phyloP scores from a whole-genome alignment of 1,284 basidiomycete genomes.

The Anthracocystis walkeri region DNA sequence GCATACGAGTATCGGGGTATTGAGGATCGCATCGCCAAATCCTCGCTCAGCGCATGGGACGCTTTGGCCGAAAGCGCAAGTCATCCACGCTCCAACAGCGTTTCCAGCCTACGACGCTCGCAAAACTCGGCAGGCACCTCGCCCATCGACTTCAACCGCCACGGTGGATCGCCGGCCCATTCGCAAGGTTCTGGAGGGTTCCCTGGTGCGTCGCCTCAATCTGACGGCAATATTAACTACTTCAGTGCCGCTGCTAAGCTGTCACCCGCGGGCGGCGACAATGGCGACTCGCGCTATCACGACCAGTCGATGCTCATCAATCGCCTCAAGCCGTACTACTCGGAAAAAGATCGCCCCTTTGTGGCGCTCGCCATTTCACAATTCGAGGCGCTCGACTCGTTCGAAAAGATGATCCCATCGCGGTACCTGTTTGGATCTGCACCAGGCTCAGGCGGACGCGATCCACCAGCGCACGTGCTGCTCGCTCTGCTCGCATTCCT shows the following conservation, averaged over 20 bases:
- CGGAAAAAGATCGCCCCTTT: conserved; percentile 53
- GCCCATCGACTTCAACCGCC: conserved; percentile 37
- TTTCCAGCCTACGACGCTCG: conserved; percentile 37
- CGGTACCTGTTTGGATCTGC: conserved; percentile 54
- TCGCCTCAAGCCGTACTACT: conserved; percentile 49
- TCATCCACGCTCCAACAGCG: conserved; percentile 43
- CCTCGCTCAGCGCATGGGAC: conserved; percentile 43
- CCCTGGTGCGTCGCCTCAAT: conserved; percentile 32
- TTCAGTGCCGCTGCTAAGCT: conserved; percentile 35
- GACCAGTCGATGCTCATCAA: conserved; percentile 56
- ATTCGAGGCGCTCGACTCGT: conserved; percentile 56
- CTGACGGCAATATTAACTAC: conserved; percentile 36
- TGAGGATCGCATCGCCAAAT: conserved; percentile 31
- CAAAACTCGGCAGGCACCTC: conserved; percentile 44
- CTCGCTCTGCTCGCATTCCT: conserved; percentile 57
- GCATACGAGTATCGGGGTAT: conserved; percentile 19
- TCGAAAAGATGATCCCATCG: conserved; percentile 57
- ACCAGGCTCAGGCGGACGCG: conserved; percentile 24
- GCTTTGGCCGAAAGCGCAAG: conserved; percentile 39
- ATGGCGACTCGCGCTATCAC: conserved; percentile 44
- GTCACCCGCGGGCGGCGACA: conserved; percentile 27
- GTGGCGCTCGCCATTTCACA: conserved; percentile 58
- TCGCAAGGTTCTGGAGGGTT: conserved; percentile 44
- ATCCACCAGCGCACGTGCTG: conserved; percentile 50
- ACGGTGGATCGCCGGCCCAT: conserved; percentile 36